Base-by-base conservation (phyloP, 108 stramenopile genomes). In the Conticribra guillardii region DNA sequence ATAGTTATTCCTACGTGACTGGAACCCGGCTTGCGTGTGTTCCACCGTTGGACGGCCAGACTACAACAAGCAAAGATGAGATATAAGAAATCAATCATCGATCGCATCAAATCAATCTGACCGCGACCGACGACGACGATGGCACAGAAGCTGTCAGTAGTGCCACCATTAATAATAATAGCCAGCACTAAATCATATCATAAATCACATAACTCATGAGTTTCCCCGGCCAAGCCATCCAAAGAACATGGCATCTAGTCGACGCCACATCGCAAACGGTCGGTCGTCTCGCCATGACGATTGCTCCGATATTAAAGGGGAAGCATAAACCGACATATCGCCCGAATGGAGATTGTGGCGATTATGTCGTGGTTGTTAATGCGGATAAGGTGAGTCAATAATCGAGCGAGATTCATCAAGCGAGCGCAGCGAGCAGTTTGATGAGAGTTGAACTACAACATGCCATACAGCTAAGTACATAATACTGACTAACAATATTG, bases 251-350 rank as follows among this genome's bases (percentile, higher is more conserved):
- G 96, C 96, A 96, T 73, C 80, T 97, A 47, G 83, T 95, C 17
- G 94, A 97, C 70, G 97, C 97, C 51, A 60, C 81, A 18, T 75
- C 85, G 68, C 95, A 97, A 80, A 89, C 92, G 5, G 95, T 96
- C 7, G 98, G 98, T 18, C 89, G 98, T 0, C 68, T 98, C n/a
- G 96, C 98, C 16, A 82, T 82, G 14, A 91, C 92, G 37, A 84
- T 98, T 21, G 90, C 94, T 2, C 87, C 90, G 0, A 81, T 98
- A 61, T 81, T 98, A 2, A 83, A 76, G 54, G 98, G 98, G 1
- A 97, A 97, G 67, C 96, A 98, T 84, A 98, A 98, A 75, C 98
- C 98, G 0, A 97, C 96, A 32, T 98, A 82, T 74, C 67, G 79
- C 31, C 98, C 97, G 27, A 89, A 96, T 63, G 87, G 85, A 37